Evolutionary conservation across 75 land plant genomes (phyloP), one percentile per base, ranked within the genome.

Genomic region (Picea sitchensis): DNA sequence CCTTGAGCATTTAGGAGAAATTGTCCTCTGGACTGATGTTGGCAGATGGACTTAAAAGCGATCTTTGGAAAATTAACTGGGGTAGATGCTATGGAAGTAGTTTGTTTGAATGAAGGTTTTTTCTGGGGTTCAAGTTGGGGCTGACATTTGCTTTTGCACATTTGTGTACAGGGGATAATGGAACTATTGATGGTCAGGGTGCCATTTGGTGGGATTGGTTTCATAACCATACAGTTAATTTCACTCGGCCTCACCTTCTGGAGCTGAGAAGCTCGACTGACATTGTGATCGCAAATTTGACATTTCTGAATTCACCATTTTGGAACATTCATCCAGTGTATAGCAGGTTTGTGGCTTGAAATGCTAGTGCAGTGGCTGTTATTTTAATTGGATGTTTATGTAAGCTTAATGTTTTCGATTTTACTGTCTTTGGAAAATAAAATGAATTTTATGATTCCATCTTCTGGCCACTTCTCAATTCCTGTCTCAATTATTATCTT

Each of bases 281-380:
- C 2, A 74, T 92, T 34, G 78, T 91, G 31, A 88, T 92, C 18
- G 89, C 95, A 4, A 87, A 89, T 54, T 67, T 91, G 3, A 91
- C 93, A 23, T 81, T 92, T 8, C 75, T 85, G n/a, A 85, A 92
- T 56, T 91, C 95, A 23, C 91, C 95, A 9, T 74, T 85, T 5
- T 92, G 95, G 95, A 92, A 88, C 77, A 60, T 92, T 34, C 95
- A 92, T 76, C 94, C 94, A 56, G 94, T 92, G 32, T 92, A 91
- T 32, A 78, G 92, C 92, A 90, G 92, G 92, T 62, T 62, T 62
- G 23, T 62, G 23, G 64, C 64, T 18, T 62, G 64, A 23, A 61
- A 62, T 62, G n/a, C 1, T 62, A 62, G 64, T 62, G 64, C 9
- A 5, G 5, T n/a, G 21, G 64, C 64, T 61, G 20, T 61, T 18